A percentile compares a stretch with the other conserved stretches of the same genome.
Conservation (phyloP, 129 eudicot genomes). For the Oenanthe sinensis region DNA sequence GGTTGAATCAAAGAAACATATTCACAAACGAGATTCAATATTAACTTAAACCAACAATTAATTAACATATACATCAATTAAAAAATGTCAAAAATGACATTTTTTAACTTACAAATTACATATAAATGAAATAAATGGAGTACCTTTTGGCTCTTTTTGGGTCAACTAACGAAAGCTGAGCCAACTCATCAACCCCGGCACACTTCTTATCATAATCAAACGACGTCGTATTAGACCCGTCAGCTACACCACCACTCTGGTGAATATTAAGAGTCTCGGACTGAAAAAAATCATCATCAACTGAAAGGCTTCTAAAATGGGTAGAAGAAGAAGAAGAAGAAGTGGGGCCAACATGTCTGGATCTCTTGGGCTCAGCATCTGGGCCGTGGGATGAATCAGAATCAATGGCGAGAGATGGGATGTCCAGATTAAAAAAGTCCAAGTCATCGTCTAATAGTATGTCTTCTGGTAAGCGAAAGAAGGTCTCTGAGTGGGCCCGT, state of each 20-base stretch:
- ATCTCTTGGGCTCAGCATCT: conserved; percentile 17
- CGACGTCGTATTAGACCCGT: conserved; percentile 48
- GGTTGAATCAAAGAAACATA: too few species aligned
- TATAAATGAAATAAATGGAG: not conserved
- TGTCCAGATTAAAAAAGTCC: conserved; percentile 39
- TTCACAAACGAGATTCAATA: not conserved
- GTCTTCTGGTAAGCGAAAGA: conserved; percentile 73
- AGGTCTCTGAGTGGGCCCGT: conserved; percentile 77
- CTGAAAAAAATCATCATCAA: conserved; percentile 70
- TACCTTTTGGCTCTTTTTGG: conserved; percentile 93
- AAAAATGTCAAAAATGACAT: too few species aligned
- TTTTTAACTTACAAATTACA: not conserved
- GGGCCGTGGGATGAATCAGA: conserved; percentile 40
- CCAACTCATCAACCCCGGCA: conserved; percentile 57
- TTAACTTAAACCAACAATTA: not conserved
- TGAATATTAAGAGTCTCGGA: conserved; percentile 2
- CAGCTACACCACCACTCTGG: conserved; percentile 50
- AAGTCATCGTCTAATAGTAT: conserved; percentile 65
- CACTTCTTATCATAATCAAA: conserved; percentile 59
- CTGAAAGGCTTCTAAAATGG: conserved; percentile 75
- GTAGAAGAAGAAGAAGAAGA: not conserved
- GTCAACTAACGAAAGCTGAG: conserved; percentile 73
- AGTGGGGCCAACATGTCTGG: conserved; percentile 18
- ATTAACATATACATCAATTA: not conserved
- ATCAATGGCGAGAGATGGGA: conserved; percentile 31